Evolutionary conservation across 495 filamentous ascomycete species (phyloP).

Genomic region (Tetracladium setigerum): DNA sequence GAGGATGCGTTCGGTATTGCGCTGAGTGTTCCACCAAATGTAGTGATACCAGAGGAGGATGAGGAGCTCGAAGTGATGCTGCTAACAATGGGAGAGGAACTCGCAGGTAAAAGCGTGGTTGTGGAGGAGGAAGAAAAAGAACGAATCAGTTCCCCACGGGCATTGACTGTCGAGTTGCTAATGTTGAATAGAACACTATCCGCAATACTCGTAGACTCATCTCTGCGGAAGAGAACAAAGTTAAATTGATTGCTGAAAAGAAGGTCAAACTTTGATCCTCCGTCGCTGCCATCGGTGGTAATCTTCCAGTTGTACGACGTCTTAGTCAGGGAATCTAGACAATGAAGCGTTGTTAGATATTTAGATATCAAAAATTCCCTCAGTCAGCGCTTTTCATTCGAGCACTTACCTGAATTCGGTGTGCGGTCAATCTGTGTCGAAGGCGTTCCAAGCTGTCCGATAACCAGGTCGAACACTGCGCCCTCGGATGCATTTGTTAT

Average conservation of each 20-base stretch:
- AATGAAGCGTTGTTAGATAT: not conserved
- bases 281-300: conserved; percentile 1
- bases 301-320: not conserved
- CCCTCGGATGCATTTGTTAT: not conserved
- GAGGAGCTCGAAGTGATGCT: no score
- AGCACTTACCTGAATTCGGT: not conserved
- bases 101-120: no score
- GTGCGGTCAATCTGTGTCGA: not conserved
- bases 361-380: no score
- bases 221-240: no score
- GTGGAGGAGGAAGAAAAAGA: no score
- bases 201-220: not conserved
- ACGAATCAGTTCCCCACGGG: no score
- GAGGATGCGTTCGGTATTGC: no score
- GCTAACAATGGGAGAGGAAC: no score
- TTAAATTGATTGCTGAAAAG: not conserved
- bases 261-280: not conserved
- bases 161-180: not conserved
- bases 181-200: not conserved
- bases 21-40: no score
- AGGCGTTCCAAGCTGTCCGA: not conserved
- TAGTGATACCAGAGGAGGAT: no score
- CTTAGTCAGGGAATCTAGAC: not conserved
- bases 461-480: not conserved
- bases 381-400: no score